Percentiles rank a stretch among this genome's conserved stretches.
These are phyloP conservation scores for Salvia miltiorrhiza DNA, from an alignment of 257 asterid genomes.

Conservation along the genomic window DNA sequence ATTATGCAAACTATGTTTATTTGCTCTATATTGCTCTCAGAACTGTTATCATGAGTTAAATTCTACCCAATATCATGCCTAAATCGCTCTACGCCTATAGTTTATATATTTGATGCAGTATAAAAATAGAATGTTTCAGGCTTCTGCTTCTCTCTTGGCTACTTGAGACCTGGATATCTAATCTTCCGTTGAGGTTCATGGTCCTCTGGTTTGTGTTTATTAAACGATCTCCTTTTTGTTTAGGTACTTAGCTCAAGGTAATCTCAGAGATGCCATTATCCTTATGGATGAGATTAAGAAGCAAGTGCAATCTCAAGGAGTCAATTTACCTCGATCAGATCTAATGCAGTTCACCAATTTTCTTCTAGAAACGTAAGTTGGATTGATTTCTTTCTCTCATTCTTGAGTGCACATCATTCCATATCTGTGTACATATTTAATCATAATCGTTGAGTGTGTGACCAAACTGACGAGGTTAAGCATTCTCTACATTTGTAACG, in stretches of 20 bases:
- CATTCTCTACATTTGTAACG: conserved; percentile 21
- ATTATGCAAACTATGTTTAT: not conserved
- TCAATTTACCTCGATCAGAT: conserved; percentile 73
- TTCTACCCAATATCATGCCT: not conserved
- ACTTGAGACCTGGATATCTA: conserved; percentile 12
- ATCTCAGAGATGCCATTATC: conserved; percentile 88
- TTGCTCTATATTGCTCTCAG: no score
- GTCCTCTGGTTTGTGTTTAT: not conserved
- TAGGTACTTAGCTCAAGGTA: conserved; percentile 89
- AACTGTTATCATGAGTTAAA: not conserved
- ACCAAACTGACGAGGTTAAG: not conserved
- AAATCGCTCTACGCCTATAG: not conserved
- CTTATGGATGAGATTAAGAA: conserved; percentile 74
- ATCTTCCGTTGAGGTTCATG: not conserved
- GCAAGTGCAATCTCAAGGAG: conserved; percentile 54
- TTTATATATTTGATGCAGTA: not conserved
- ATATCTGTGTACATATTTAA: not conserved
- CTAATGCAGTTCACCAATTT: conserved; percentile 68
- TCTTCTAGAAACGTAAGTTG: conserved; percentile 74
- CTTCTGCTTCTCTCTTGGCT: conserved; percentile 15
- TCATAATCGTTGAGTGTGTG: not conserved
- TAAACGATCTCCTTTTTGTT: not conserved
- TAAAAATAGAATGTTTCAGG: not conserved
- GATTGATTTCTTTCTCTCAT: not conserved
- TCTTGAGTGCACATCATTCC: not conserved